Conservation (phyloP, 371 early-diverging fungal species). For the Fennellomyces sp. region DNA sequence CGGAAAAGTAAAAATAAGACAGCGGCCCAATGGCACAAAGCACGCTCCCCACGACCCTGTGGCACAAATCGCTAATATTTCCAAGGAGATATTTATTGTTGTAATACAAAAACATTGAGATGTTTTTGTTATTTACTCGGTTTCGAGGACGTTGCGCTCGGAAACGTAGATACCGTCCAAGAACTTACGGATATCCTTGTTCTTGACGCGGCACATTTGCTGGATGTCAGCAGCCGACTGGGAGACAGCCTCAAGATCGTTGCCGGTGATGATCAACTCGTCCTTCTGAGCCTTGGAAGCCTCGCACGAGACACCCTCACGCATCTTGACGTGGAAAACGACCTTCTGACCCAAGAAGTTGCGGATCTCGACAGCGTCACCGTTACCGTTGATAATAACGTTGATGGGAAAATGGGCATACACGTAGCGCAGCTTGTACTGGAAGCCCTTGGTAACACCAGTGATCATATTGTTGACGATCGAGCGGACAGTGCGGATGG, state of each 20-base stretch:
- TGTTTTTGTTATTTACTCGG: background rate
- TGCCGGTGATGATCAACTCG: constrained; percentile 95
- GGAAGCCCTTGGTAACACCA: constrained; percentile 80
- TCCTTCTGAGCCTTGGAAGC: constrained; percentile 94
- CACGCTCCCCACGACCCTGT: background rate
- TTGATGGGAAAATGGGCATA: constrained; percentile 99
- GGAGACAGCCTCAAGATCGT: constrained; percentile 97
- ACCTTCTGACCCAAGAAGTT: constrained; percentile 99
- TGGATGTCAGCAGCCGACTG: constrained; percentile 92
- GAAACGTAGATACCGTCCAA: constrained; percentile 99
- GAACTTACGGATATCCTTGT: constrained; percentile 99
- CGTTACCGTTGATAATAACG: constrained; percentile 87
- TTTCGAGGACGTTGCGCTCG: constrained; percentile 60
- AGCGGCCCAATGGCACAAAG: background rate
- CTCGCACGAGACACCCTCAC: constrained; percentile 89
- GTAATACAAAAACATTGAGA: background rate
- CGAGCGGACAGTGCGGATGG: constrained; percentile 97
- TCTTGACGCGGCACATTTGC: constrained; percentile 79
- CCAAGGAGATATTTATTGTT: no score
- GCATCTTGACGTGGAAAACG: constrained; percentile 88
- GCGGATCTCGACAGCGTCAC: constrained; percentile 93
- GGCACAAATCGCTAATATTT: background rate
- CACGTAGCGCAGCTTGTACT: constrained; percentile 99
- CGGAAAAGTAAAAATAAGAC: background rate
- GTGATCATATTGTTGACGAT: constrained; percentile 54